Evolutionary conservation across 139 green algal genomes (phyloP), one percentile per base, ranked within the genome.

Genomic region (Gonium pectorale): DNA sequence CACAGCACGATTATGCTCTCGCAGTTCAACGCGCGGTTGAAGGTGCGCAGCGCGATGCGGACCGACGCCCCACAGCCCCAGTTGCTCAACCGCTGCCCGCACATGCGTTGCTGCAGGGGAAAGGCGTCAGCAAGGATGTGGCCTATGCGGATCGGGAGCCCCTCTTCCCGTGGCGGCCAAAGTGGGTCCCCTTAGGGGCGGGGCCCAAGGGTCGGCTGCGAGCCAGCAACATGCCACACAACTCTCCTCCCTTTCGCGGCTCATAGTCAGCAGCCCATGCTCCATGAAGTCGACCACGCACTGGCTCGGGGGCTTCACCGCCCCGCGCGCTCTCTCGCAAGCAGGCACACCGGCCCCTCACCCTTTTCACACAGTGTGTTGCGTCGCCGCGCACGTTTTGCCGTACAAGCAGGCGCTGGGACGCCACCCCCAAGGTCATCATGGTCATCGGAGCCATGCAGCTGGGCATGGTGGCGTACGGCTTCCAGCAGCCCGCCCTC

Each of bases 371-470:
- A n/a, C n/a, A n/a, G n/a, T n/a, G n/a, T n/a, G n/a, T n/a, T n/a
- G n/a, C n/a, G n/a, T n/a, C n/a, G n/a, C n/a, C n/a, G n/a, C n/a
- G n/a, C n/a, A n/a, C n/a, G n/a, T n/a, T n/a, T n/a, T n/a, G 22
- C 2, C 35, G 4, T 11, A 33, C 24, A 3, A 35, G 56, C 89
- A 90, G 86, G 86, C 91, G 91, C 33, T 94, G 91, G 91, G 91
- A 94, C 41, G 91, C 91, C 43, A 92, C 91, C 1, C 91, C 91
- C 54, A 90, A 94, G 67, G 82, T 94, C 29, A 90, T 94, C 63
- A 86, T 91, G 46, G 72, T 91, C 27, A 78, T 92, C 5, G 87
- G 91, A 24, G 87, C 73, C 1, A 84, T 92, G 62, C 89, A 94
- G 82, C 71, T 94, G 27, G 88, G 37, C 31, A 78, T 94, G 69